A percentile compares a stretch with the other conserved stretches of the same genome.
Evolutionary conservation across 257 asterid genomes (phyloP).

Genomic region (Marsdenia floribunda): DNA sequence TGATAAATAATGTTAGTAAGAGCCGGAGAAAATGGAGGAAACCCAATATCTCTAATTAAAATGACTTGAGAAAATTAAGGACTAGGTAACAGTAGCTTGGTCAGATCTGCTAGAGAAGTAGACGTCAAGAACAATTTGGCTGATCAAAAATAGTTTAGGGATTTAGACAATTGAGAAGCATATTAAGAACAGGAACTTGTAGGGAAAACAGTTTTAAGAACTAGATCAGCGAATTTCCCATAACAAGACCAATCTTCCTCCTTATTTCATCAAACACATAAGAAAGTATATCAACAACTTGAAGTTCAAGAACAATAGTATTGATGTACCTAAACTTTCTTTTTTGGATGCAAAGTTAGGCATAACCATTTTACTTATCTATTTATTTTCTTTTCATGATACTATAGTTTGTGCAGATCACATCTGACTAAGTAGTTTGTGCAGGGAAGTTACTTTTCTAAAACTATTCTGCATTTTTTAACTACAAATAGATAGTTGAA

Average conservation of each 20-base stretch:
- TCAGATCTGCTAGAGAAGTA: background rate
- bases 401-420: background rate
- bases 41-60: background rate
- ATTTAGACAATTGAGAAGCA: background rate
- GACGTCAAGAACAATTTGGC: background rate
- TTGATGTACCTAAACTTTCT: background rate
- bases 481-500: background rate
- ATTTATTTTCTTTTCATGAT: background rate
- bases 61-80: too few species aligned
- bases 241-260: background rate
- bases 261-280: background rate
- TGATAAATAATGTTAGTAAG: background rate
- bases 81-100: background rate
- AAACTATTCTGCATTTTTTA: background rate
- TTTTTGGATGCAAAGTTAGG: background rate
- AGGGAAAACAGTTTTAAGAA: background rate
- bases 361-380: background rate
- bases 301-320: background rate
- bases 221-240: background rate
- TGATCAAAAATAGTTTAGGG: background rate
- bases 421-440: background rate
- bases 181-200: background rate
- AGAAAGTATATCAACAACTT: background rate
- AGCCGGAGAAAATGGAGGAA: background rate
- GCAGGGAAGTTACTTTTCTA: background rate